These are phyloP conservation scores for Solanum gracilifrons DNA, from an alignment of 257 asterid genomes.

Conservation along the genomic window DNA sequence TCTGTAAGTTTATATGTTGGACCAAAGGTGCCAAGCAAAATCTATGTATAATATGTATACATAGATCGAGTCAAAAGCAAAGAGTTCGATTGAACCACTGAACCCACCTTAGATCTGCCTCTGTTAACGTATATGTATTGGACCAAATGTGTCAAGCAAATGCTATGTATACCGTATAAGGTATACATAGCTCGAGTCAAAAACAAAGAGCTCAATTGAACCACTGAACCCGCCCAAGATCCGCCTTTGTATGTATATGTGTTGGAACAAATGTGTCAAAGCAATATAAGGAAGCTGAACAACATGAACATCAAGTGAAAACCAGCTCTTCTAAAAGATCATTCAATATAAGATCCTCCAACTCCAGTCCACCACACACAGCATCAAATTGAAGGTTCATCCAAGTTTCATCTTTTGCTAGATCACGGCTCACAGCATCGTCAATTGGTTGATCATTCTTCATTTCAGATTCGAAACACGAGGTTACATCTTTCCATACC, in stretches of 20 bases:
- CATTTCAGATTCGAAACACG: conserved; percentile 21
- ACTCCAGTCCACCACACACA: conserved; percentile 57
- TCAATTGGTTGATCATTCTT: conserved; percentile 36
- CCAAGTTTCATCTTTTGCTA: conserved; percentile 43
- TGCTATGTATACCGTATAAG: neutral
- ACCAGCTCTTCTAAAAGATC: conserved; percentile 54
- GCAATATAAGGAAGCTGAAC: neutral
- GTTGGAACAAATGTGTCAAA: neutral
- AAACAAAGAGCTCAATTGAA: neutral
- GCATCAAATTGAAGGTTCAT: conserved; percentile 69
- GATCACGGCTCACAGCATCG: conserved; percentile 50
- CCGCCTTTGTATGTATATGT: neutral
- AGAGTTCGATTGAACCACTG: neutral
- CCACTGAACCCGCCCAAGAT: neutral
- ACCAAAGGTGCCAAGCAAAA: neutral
- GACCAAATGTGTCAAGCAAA: neutral
- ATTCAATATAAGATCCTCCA: conserved; percentile 55
- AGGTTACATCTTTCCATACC: conserved; percentile 54
- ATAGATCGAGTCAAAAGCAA: neutral
- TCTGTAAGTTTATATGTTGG: neutral
- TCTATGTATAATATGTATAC: neutral
- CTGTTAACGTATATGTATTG: neutral
- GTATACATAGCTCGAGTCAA: neutral
- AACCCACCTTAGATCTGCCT: neutral
- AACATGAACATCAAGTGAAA: neutral